phyloP scores from a whole-genome alignment of 2,329 filamentous ascomycete genomes.

The Scedosporium dehoogii region DNA sequence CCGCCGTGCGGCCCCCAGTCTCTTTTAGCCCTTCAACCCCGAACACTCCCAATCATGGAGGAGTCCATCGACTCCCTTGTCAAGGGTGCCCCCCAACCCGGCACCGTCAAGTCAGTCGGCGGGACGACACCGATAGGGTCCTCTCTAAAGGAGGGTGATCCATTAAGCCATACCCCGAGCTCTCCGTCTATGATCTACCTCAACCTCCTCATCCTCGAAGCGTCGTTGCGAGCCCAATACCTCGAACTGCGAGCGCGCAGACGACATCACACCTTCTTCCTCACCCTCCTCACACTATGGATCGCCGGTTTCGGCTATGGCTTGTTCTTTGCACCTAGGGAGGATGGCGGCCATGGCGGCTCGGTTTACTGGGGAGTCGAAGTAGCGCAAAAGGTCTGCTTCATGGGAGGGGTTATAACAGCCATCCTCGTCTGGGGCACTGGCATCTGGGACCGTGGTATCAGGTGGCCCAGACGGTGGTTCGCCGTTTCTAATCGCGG shows the following conservation, averaged over 20 bases:
- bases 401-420: conserved; percentile 84
- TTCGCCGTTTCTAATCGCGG: conserved; percentile 83
- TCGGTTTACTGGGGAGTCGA: conserved; percentile 96
- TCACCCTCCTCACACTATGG: conserved; percentile 72
- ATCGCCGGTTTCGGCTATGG: conserved; percentile 78
- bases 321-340: conserved; percentile 88
- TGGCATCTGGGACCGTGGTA: conserved; percentile 90
- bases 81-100: conserved; percentile 71
- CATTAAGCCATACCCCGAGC: conserved; percentile 72
- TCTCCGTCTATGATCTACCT: conserved; percentile 95
- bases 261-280: conserved; percentile 87
- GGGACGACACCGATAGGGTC: conserved; percentile 2
- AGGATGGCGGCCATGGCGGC: conserved; percentile 88
- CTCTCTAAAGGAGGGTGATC: conserved; percentile 47
- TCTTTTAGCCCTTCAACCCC: not conserved
- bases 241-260: conserved; percentile 79
- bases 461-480: conserved; percentile 90
- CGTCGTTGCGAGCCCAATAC: conserved; percentile 85
- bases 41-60: not conserved
- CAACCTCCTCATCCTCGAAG: conserved; percentile 93
- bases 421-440: conserved; percentile 84
- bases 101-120: conserved; percentile 32
- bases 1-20: not conserved
- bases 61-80: conserved; percentile 72
- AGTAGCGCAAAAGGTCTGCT: conserved; percentile 78